A percentile compares a stretch with the other conserved stretches of the same genome.
These are phyloP conservation scores for Wolfiporia cocos DNA, from an alignment of 1,284 basidiomycete genomes.

Conservation along the genomic window DNA sequence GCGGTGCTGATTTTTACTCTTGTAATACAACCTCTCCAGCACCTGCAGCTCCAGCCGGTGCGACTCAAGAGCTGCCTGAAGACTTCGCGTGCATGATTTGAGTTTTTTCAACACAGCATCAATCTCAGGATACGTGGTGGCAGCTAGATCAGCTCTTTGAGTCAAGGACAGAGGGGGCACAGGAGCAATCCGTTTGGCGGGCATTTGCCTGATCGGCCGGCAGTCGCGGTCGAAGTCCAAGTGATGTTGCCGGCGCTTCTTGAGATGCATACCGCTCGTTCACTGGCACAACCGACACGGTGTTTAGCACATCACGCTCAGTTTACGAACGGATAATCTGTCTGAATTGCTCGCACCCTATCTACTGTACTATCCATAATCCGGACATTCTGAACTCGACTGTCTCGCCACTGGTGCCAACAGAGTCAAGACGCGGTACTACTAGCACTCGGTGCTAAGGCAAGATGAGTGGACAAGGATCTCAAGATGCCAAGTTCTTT, in stretches of 20 bases:
- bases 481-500: slow-evolving; percentile 88
- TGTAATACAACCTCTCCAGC: slow-evolving; percentile 68
- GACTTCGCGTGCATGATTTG: slow-evolving; percentile 44
- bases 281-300: too few species aligned
- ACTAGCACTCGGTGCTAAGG: slow-evolving; percentile 1
- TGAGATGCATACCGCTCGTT: slow-evolving; percentile 1
- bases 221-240: background rate
- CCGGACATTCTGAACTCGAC: too few species aligned
- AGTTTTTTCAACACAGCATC: slow-evolving; percentile 56
- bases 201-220: slow-evolving; percentile 10
- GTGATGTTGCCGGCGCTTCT: slow-evolving; percentile 3
- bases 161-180: slow-evolving; percentile 21
- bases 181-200: slow-evolving; percentile 16
- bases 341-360: background rate
- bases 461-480: slow-evolving; percentile 50
- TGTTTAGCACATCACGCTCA: too few species aligned
- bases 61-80: slow-evolving; percentile 36
- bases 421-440: too few species aligned
- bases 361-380: background rate
- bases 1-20: slow-evolving; percentile 75
- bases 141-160: slow-evolving; percentile 31
- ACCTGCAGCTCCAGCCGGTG: slow-evolving; percentile 52
- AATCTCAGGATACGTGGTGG: slow-evolving; percentile 33
- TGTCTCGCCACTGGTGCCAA: too few species aligned
- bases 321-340: background rate